Base-by-base conservation (phyloP, 805 yeast genomes). In the Sugiyamaella qingdaonensis region DNA sequence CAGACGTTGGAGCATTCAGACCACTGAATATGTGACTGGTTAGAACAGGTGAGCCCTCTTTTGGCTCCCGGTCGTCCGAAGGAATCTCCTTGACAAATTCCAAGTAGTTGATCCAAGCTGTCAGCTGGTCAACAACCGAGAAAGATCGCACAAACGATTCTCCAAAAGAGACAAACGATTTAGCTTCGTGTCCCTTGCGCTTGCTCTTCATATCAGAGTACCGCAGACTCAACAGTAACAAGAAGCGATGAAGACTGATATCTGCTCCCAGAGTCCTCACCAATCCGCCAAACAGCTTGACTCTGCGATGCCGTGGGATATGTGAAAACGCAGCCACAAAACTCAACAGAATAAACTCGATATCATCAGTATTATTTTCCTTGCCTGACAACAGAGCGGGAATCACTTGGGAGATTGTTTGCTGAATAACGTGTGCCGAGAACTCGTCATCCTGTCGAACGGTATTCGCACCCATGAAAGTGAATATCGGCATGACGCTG, bases 401-500 rank as follows among this genome's bases (percentile, higher is more conserved):
- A 34, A 94, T 84, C 48, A 94, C 97, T 61, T 86, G 84, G 19
- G 86, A 73, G 48, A 94, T 85, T 1, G 99, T 92, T 66, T 88
- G 94, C 64, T 90, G 95, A 57, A 94, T 89, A 44, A 91, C 97
- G 59, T 87, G 87, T 32, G 86, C 86, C 0, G 97, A 89, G 64
- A 88, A 92, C 66, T 89, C 97, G 68, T 94, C 98, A 68, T 94
- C 99, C 71, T 94, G 97, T 64, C 96, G 85, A 49, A 94, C 81
- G 11, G 97, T 91, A 64, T 90, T 95, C 10, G 98, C 96, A 55
- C 99, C 99, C 98, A 94, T 94, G 63, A 94, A 94, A 1, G 99
- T 94, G 75, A 94, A 94, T 49, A 94, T 92, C n/a, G 99, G 99
- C 99, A 94, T 94, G 8, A 94, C 96, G 1, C 97, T 87, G 71